Evolutionary conservation across 345 rosid species (phyloP).

Genomic region (Anastatica hierochuntica): DNA sequence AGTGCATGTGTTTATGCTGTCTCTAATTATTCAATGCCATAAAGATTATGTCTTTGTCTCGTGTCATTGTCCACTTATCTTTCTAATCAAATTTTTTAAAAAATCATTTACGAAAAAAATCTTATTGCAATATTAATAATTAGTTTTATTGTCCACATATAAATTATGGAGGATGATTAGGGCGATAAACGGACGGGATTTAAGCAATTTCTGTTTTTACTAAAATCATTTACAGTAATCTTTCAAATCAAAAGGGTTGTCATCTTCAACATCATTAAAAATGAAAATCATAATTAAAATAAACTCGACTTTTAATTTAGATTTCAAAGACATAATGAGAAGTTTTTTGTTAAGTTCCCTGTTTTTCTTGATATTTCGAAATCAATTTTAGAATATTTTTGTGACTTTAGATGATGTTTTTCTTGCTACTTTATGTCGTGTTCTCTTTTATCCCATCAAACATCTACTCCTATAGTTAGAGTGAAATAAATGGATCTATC

Average conservation of each 20-base stretch:
- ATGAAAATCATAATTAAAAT: constrained; percentile 9
- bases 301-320: constrained; percentile 18
- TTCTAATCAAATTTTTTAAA: background rate
- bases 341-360: background rate
- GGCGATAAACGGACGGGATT: constrained; percentile 11
- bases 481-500: constrained; percentile 15
- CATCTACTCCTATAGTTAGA: constrained; percentile 19
- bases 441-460: constrained; percentile 29
- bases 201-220: constrained; percentile 5
- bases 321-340: constrained; percentile 31
- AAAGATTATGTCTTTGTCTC: constrained; percentile 23
- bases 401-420: background rate
- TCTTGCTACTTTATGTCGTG: constrained; percentile 20
- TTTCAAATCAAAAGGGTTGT: constrained; percentile 26
- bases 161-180: background rate
- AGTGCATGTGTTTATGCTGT: constrained; percentile 30
- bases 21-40: constrained; percentile 20
- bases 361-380: constrained; percentile 10
- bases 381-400: background rate
- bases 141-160: constrained; percentile 5
- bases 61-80: constrained; percentile 26
- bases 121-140: constrained; percentile 5
- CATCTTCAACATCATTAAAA: constrained; percentile 18
- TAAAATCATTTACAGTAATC: constrained; percentile 1
- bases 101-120: background rate